Evolutionary conservation across 2,329 filamentous ascomycete species (phyloP).

Genomic region (Colletotrichum sojae): DNA sequence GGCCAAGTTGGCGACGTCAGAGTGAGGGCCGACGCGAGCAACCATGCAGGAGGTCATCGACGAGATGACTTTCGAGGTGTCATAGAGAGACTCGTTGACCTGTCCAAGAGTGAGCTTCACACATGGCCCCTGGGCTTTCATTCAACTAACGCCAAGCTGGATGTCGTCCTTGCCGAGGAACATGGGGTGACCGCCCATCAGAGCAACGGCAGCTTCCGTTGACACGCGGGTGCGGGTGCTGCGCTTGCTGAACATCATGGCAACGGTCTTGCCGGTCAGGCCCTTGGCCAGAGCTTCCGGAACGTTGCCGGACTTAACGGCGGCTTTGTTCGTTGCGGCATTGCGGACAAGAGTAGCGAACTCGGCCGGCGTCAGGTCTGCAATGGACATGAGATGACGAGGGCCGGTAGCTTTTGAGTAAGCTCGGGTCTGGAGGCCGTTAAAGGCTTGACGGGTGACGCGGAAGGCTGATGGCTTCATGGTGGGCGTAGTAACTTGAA

Average conservation of each 20-base stretch:
- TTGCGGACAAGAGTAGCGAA: conserved; percentile 87
- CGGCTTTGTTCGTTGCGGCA: conserved; percentile 81
- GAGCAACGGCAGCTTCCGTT: conserved; percentile 90
- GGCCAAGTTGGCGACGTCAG: conserved; percentile 80
- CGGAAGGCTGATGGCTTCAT: conserved; percentile 54
- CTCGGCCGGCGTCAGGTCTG: conserved; percentile 85
- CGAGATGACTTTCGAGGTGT: conserved; percentile 93
- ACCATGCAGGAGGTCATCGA: conserved; percentile 91
- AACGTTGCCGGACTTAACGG: conserved; percentile 78
- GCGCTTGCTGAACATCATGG: conserved; percentile 97
- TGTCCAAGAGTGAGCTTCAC: conserved; percentile 48
- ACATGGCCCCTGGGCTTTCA: background rate
- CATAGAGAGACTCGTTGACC: conserved; percentile 95
- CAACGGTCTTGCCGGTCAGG: conserved; percentile 84
- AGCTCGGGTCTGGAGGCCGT: conserved; percentile 57
- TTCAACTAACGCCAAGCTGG: conserved; percentile 81
- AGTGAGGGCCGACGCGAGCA: conserved; percentile 82
- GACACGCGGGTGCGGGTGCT: conserved; percentile 94
- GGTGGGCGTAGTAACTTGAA: conserved; percentile 29
- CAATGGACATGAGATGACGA: conserved; percentile 92
- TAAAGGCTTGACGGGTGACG: conserved; percentile 51
- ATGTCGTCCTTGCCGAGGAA: conserved; percentile 97
- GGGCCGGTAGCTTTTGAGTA: conserved; percentile 64
- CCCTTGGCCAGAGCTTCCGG: conserved; percentile 72
- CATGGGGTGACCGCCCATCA: conserved; percentile 94